These are phyloP conservation scores for Neurospora sp. DNA, from an alignment of 495 filamentous ascomycete genomes.

Conservation along the genomic window DNA sequence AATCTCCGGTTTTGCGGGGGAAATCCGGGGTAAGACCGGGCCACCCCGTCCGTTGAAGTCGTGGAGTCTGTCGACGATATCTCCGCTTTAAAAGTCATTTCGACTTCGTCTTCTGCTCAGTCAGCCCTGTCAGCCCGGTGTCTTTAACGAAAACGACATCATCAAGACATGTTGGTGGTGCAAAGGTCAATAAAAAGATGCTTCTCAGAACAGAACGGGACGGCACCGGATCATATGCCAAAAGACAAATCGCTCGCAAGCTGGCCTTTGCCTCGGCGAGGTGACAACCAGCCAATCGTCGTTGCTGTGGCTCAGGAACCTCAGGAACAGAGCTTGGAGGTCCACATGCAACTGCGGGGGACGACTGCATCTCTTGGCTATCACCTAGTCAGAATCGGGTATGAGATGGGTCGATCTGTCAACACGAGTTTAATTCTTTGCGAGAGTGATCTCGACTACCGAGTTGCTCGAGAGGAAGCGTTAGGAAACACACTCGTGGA, in stretches of 20 bases:
- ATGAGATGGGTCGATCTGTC: not conserved
- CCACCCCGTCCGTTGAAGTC: not conserved
- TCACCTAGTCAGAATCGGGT: not conserved
- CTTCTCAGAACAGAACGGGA: not conserved
- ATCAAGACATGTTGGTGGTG: not conserved
- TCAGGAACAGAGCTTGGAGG: not conserved
- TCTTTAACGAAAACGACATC: not conserved
- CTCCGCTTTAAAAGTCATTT: not conserved
- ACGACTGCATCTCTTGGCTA: not conserved
- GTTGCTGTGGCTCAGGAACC: not conserved
- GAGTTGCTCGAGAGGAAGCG: not conserved
- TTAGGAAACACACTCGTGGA: not conserved
- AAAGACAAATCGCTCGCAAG: not conserved
- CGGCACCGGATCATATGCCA: not conserved
- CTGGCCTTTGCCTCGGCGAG: slow-evolving; percentile 1
- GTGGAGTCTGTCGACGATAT: not conserved
- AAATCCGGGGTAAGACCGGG: not conserved
- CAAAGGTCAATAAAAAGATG: not conserved
- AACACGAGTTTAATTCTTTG: not conserved
- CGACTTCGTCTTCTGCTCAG: not conserved
- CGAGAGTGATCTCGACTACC: not conserved
- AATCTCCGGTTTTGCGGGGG: not conserved
- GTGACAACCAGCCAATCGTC: not conserved
- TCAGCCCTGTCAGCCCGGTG: not conserved
- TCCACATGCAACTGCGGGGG: not conserved